These are phyloP conservation scores for Pseudogymnoascus sp. DNA, from an alignment of 2,329 filamentous ascomycete species.

Conservation along the genomic window DNA sequence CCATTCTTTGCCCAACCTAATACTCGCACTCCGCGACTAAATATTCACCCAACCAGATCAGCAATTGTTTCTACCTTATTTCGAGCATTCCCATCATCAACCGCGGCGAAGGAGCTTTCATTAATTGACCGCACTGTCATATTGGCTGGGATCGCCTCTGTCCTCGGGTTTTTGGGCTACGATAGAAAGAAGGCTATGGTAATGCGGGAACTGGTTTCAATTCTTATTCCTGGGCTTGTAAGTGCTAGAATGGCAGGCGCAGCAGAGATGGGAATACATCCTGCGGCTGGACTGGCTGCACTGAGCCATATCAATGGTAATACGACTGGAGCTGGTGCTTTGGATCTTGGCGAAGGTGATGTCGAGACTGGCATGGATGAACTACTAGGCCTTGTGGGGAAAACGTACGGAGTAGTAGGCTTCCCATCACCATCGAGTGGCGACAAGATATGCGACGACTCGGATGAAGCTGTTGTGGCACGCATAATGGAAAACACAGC, in stretches of 20 bases:
- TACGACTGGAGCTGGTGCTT: constrained; percentile 42
- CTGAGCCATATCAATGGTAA: constrained; percentile 49
- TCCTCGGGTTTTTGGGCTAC: constrained; percentile 71
- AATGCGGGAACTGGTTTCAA: constrained; percentile 73
- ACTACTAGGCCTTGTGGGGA: constrained; percentile 52
- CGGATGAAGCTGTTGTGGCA: constrained; percentile 44
- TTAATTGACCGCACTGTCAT: constrained; percentile 71
- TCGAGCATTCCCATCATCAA: constrained; percentile 59
- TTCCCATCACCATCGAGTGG: constrained; percentile 32
- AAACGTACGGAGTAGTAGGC: constrained; percentile 55
- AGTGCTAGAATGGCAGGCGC: constrained; percentile 88
- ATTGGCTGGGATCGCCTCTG: constrained; percentile 76
- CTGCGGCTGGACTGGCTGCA: constrained; percentile 75
- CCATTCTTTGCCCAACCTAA: constrained; percentile 41
- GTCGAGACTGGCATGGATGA: constrained; percentile 58
- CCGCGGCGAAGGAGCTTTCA: constrained; percentile 57
- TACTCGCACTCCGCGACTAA: constrained; percentile 44
- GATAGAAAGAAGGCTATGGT: constrained; percentile 88
- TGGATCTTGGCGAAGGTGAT: constrained; percentile 57
- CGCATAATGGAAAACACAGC: constrained; percentile 53
- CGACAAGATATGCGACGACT: constrained; percentile 32
- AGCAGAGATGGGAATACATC: constrained; percentile 93
- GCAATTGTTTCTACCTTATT: constrained; percentile 59
- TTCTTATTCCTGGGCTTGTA: constrained; percentile 75
- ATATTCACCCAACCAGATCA: constrained; percentile 48